phyloP scores from a whole-genome alignment of 2,329 filamentous ascomycete genomes.

The Zymoseptoria brevis region DNA sequence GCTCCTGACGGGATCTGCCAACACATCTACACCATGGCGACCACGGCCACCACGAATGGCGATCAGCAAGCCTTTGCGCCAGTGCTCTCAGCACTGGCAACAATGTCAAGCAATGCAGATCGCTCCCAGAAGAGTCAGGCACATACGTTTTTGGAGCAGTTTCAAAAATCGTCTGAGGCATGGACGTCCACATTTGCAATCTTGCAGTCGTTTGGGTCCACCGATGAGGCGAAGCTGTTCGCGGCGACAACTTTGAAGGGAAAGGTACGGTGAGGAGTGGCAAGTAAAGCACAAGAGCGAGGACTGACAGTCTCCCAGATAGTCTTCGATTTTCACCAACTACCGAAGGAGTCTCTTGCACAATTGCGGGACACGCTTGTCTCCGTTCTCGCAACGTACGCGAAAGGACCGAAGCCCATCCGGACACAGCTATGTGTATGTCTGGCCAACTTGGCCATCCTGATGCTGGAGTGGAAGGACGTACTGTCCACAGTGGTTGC shows the following conservation, averaged over 20 bases:
- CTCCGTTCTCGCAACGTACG: slow-evolving; percentile 70
- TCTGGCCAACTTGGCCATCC: slow-evolving; percentile 86
- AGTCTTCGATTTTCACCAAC: slow-evolving; percentile 87
- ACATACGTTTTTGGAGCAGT: slow-evolving; percentile 83
- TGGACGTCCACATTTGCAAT: slow-evolving; percentile 86
- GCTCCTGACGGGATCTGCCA: neutral
- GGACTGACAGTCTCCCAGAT: slow-evolving; percentile 52
- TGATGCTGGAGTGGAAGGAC: slow-evolving; percentile 93
- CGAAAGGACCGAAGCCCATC: slow-evolving; percentile 65
- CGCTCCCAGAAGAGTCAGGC: slow-evolving; percentile 79
- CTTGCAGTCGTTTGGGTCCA: slow-evolving; percentile 65
- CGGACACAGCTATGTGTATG: slow-evolving; percentile 91
- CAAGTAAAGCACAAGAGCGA: neutral
- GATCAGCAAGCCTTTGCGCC: slow-evolving; percentile 68
- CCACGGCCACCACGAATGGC: slow-evolving; percentile 39
- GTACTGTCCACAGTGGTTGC: slow-evolving; percentile 75
- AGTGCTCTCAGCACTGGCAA: slow-evolving; percentile 79
- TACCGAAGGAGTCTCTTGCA: slow-evolving; percentile 65
- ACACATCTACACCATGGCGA: slow-evolving; percentile 22
- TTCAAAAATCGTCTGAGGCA: slow-evolving; percentile 94
- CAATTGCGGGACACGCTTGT: slow-evolving; percentile 79
- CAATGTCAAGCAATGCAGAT: slow-evolving; percentile 79
- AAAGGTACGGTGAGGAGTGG: slow-evolving; percentile 59
- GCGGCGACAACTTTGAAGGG: slow-evolving; percentile 95
- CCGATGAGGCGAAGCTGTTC: slow-evolving; percentile 83